A percentile compares a stretch with the other conserved stretches of the same genome.
Evolutionary conservation across 345 rosid genomes (phyloP).

Genomic region (Acer negundo): DNA sequence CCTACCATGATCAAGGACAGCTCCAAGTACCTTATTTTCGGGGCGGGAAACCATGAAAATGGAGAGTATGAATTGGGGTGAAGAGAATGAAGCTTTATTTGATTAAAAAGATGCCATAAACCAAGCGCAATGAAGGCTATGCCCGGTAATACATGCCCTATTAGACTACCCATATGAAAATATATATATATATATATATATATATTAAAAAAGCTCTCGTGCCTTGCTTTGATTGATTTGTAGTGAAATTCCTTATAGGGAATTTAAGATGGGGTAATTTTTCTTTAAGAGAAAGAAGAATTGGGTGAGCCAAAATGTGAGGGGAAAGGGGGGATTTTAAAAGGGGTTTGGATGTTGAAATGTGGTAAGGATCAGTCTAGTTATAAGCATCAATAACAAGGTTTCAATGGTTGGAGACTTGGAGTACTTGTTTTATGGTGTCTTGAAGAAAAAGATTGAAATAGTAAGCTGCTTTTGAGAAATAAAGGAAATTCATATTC

Average conservation of each 20-base stretch:
- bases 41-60: slow-evolving; percentile 30
- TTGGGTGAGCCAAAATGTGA: background rate
- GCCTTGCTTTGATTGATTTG: background rate
- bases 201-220: background rate
- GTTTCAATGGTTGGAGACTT: too few relatives aligned
- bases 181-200: too few relatives aligned
- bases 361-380: too few relatives aligned
- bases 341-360: too few relatives aligned
- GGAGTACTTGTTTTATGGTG: too few relatives aligned
- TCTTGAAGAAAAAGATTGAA: too few relatives aligned
- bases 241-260: too few relatives aligned
- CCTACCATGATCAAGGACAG: slow-evolving; percentile 30
- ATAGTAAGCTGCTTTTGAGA: too few relatives aligned
- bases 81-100: slow-evolving; percentile 28
- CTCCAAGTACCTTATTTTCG: slow-evolving; percentile 26
- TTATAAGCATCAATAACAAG: too few relatives aligned
- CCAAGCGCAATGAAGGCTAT: slow-evolving; percentile 28
- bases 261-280: too few relatives aligned
- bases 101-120: slow-evolving; percentile 41
- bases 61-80: slow-evolving; percentile 26
- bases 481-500: too few relatives aligned
- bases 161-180: background rate
- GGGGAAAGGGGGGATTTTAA: too few relatives aligned
- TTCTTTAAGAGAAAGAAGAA: background rate
- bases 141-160: slow-evolving; percentile 43